Base-by-base conservation (phyloP, 2,329 filamentous ascomycete species). In the Diplodia sapinea region DNA sequence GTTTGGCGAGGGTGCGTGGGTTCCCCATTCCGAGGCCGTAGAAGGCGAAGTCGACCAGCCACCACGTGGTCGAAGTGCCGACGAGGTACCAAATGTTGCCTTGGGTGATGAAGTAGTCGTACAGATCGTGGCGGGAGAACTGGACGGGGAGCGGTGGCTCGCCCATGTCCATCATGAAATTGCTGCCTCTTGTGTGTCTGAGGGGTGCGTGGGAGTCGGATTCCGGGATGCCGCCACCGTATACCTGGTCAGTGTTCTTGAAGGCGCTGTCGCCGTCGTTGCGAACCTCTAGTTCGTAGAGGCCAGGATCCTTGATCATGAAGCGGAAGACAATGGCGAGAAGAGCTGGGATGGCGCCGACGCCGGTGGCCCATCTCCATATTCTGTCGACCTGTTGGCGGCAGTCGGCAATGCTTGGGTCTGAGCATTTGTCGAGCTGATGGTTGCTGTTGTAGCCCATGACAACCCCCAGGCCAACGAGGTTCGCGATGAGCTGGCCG, bases 201-300 rank as follows among this genome's bases (percentile, higher is more conserved):
- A 76, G n/a, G 73, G 75, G 15, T 71, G 75, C 17, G 70, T 73
- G 52, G 17, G 69, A 8, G 70, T 72, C 3, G 73, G 73, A 12
- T 69, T 70, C 47, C 71, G 70, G 40, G 56, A 64, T 8, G 62
- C 40, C 26, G 15, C 43, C 15, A 13, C 59, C 40, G 47, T 63
- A 78, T 50, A 74, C 77, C 38, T 76, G 70, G 52, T 75, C 73
- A 8, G 76, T 78, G 29, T 78, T 77, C 66, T 77, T 72, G 26
- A 73, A 71, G 3, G 78, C 76, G 3, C 51, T 65, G 49, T 65
- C 50, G 4, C 50, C 51, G 26, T 79, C 77, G 40, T 79, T 75
- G 20, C 78, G 72, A 9, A 81, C 76, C 59, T 81, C 79, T 8
- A 79, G 73, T 1, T 77, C 80, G 65, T 79, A 81, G 6, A 79